Evolutionary conservation across 2,329 filamentous ascomycete genomes (phyloP), one percentile per base, ranked within the genome.

Genomic region (Colletotrichum truncatum): DNA sequence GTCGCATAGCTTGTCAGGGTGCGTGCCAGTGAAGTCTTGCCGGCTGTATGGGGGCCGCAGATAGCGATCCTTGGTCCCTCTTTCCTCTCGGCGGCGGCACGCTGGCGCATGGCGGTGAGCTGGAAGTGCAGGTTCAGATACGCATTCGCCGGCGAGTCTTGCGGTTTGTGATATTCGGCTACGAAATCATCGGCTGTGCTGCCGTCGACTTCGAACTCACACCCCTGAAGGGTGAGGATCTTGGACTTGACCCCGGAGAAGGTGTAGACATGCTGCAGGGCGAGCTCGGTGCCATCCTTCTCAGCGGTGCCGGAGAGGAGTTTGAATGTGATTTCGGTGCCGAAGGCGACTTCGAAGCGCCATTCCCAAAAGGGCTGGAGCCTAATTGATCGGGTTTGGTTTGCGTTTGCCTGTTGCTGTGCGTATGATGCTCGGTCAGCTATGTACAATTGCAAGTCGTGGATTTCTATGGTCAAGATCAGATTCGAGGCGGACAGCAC

Each of bases 201-300:
- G 3, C 90, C 90, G 43, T 85, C 88, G 64, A 98, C 84, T 77
- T 98, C 93, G 66, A 99, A 81, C 56, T 89, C 89, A 79, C 94
- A 98, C 72, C 96, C 95, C 73, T 95, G 89, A 91, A 93, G 97
- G 53, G 94, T 97, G 77, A 93, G 93, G 73, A 99, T 91, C 67
- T 95, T 94, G 63, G 92, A 92, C 81, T 97, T 97, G 70, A 87
- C 87, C 60, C 93, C 92, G 46, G 87, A 86, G 78, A 99, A 95
- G 30, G 85, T 90, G 81, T 98, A 98, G 9, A 87, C 85, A 54
- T 91, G 91, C 61, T 91, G 91, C 9, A 88, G 85, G 10, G 94
- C 94, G 43, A 99, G 91, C 80, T 99, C 96, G 59, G 95, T 94
- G 75, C 96, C 96, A 75, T 98, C 97, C 74, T 97, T 89, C 78